Evolutionary conservation across 2,329 filamentous ascomycete genomes (phyloP).

Genomic region (Penicillium vulpinum): DNA sequence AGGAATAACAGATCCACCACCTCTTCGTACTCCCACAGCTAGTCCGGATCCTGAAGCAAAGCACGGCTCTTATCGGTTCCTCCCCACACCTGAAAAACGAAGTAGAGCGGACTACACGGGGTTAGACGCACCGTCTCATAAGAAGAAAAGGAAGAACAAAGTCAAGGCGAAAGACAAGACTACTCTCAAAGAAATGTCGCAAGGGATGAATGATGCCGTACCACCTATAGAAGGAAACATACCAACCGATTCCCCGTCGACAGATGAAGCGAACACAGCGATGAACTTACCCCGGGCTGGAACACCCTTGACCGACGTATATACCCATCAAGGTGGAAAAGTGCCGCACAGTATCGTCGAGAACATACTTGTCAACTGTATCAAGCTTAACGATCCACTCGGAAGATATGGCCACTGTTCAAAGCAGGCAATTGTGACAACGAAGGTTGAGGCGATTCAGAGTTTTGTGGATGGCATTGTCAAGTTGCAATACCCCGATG

Average conservation of each 20-base stretch:
- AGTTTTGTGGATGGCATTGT: slow-evolving; percentile 9
- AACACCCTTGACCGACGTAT: neutral
- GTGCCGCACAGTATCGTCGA: neutral
- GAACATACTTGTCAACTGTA: slow-evolving; percentile 2
- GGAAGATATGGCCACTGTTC: neutral
- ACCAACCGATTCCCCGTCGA: neutral
- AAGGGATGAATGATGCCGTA: neutral
- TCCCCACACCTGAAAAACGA: slow-evolving; percentile 2
- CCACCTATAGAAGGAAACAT: neutral
- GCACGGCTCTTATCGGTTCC: slow-evolving; percentile 9
- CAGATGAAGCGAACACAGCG: neutral
- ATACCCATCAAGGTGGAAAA: neutral
- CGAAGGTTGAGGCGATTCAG: slow-evolving; percentile 8
- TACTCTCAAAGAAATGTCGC: neutral
- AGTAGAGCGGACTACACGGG: slow-evolving; percentile 1
- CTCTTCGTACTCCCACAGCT: slow-evolving; percentile 6
- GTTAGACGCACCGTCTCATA: neutral
- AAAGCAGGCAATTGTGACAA: slow-evolving; percentile 1
- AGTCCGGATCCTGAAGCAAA: slow-evolving; percentile 6
- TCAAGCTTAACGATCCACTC: neutral
- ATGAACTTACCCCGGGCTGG: neutral
- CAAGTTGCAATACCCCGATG: slow-evolving; percentile 6
- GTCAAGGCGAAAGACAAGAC: neutral
- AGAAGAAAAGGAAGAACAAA: neutral
- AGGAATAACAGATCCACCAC: slow-evolving; percentile 9